Conservation (phyloP, 768 basidiomycete species). For the Trametes cinnabarina region DNA sequence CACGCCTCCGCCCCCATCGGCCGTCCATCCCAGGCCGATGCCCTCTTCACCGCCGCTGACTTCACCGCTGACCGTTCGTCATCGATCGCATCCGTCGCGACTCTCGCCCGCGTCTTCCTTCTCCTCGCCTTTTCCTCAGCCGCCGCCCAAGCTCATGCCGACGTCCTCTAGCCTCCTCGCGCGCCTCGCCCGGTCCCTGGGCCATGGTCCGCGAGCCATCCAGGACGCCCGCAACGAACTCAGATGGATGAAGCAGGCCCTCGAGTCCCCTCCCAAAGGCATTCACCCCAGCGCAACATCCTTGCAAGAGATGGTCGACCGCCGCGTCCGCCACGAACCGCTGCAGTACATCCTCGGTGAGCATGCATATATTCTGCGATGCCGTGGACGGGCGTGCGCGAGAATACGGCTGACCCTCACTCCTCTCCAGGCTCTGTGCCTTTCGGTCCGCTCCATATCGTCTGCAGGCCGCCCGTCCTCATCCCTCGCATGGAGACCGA, state of each 20-base stretch:
- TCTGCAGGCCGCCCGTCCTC: constrained; percentile 73
- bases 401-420: neutral
- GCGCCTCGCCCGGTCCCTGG: constrained; percentile 35
- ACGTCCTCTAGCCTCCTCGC: constrained; percentile 19
- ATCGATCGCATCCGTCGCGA: neutral
- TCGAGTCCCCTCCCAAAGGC: constrained; percentile 6
- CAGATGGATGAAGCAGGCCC: constrained; percentile 46
- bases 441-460: constrained; percentile 80
- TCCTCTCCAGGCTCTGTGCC: constrained; percentile 65
- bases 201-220: constrained; percentile 15
- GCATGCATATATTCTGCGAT: too few relatives aligned
- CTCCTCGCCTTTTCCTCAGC: neutral
- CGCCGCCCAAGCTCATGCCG: neutral
- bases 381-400: too few relatives aligned
- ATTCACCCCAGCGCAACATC: neutral
- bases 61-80: neutral
- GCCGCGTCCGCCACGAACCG: constrained; percentile 70
- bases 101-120: too few relatives aligned
- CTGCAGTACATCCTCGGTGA: constrained; percentile 89
- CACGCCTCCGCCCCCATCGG: constrained; percentile 12
- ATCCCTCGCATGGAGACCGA: constrained; percentile 97
- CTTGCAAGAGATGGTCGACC: constrained; percentile 50
- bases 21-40: neutral
- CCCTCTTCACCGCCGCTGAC: neutral
- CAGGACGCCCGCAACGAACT: constrained; percentile 41